Percentiles rank a stretch among this genome's conserved stretches.
phyloP scores from a whole-genome alignment of 768 basidiomycete genomes.

The Russula vinacea region DNA sequence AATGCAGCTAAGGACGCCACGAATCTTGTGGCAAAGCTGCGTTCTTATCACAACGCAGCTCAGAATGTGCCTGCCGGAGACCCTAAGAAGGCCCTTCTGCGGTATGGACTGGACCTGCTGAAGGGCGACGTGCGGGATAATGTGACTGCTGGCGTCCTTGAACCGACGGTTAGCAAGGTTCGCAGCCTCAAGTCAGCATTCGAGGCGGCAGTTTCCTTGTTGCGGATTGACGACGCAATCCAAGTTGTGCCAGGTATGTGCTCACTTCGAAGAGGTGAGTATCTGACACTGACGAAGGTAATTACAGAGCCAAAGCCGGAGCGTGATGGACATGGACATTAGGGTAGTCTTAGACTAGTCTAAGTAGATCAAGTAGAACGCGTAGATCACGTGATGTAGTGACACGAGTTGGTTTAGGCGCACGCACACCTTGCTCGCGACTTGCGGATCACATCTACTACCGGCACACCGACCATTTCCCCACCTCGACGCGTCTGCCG shows the following conservation, averaged over 20 bases:
- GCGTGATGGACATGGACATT: conserved; percentile 75
- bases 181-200: conserved; percentile 96
- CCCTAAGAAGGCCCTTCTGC: conserved; percentile 83
- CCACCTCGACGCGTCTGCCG: conserved; percentile 26
- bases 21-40: conserved; percentile 92
- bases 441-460: not conserved
- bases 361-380: conserved; percentile 1
- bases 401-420: conserved; percentile 14
- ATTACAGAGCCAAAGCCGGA: conserved; percentile 67
- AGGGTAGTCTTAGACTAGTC: not conserved
- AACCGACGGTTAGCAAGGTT: conserved; percentile 96
- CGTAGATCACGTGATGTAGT: conserved; percentile 20
- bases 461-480: conserved; percentile 7
- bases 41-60: conserved; percentile 95
- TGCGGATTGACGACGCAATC: conserved; percentile 96
- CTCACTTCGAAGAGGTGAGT: conserved; percentile 11
- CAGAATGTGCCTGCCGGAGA: conserved; percentile 90
- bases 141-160: conserved; percentile 85
- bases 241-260: conserved; percentile 74
- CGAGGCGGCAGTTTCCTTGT: conserved; percentile 89
- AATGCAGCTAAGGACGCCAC: conserved; percentile 99
- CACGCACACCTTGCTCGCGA: conserved; percentile 4
- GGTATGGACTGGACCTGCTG: conserved; percentile 92
- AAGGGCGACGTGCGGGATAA: conserved; percentile 97
- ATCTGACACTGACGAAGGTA: not conserved